Percentiles rank a stretch among this genome's conserved stretches.
Evolutionary conservation across 106 monocot genomes (phyloP).

Genomic region (Iris macrosiphon): DNA sequence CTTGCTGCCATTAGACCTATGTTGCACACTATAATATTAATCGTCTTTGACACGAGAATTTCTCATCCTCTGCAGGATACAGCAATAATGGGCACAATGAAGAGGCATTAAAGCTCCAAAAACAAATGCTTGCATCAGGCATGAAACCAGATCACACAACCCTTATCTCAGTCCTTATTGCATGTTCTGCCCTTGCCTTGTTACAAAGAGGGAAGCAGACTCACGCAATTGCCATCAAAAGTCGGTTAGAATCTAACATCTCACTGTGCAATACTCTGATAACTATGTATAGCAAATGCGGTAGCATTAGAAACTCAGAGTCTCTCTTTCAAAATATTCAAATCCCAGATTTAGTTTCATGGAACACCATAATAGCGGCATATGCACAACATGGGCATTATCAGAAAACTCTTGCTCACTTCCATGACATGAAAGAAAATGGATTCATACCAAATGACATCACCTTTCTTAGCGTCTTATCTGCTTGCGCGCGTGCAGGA

Average conservation of each 20-base stretch:
- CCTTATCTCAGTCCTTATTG: slow-evolving; percentile 41
- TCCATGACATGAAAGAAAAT: slow-evolving; percentile 44
- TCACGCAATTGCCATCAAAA: slow-evolving; percentile 58
- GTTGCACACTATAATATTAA: too few species aligned
- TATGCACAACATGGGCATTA: slow-evolving; percentile 73
- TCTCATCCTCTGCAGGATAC: slow-evolving; percentile 46
- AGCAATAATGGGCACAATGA: slow-evolving; percentile 50
- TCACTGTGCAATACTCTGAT: slow-evolving; percentile 67
- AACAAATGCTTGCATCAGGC: slow-evolving; percentile 39
- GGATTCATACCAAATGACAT: slow-evolving; percentile 48
- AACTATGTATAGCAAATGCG: slow-evolving; percentile 89
- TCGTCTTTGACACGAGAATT: too few species aligned
- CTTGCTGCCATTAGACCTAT: too few species aligned
- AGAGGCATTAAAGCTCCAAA: slow-evolving; percentile 55
- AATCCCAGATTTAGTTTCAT: slow-evolving; percentile 42
- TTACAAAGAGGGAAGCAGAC: slow-evolving; percentile 56
- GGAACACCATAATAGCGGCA: slow-evolving; percentile 83
- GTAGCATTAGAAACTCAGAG: slow-evolving; percentile 49
- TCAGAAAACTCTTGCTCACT: slow-evolving; percentile 39
- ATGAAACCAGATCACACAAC: slow-evolving; percentile 73
- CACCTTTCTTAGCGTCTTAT: slow-evolving; percentile 72
- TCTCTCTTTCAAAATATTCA: slow-evolving; percentile 26
- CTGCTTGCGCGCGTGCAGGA: slow-evolving; percentile 60
- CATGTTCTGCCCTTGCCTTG: slow-evolving; percentile 66
- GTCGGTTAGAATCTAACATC: slow-evolving; percentile 30